These are phyloP conservation scores for Holtermanniella nyarrowii DNA, from an alignment of 768 basidiomycete genomes.

Conservation along the genomic window DNA sequence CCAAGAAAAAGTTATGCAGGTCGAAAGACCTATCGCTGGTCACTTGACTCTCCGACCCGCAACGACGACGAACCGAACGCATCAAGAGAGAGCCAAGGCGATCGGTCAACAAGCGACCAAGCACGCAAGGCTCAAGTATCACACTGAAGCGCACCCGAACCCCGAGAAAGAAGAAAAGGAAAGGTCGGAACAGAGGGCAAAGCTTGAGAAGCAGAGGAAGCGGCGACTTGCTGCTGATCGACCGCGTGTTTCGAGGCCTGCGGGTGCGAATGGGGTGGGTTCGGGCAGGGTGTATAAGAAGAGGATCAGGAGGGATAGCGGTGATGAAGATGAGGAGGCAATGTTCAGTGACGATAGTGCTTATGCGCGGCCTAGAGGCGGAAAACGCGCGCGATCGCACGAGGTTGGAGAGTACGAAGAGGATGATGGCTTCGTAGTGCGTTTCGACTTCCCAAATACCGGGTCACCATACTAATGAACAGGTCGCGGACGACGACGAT, in stretches of 20 bases:
- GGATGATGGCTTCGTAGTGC: constrained; percentile 37
- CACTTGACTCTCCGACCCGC: constrained; percentile 28
- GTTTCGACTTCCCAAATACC: no score
- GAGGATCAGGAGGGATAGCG: not conserved
- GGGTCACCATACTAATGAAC: not conserved
- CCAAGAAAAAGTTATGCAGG: constrained; percentile 22
- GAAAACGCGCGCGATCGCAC: not conserved
- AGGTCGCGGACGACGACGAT: constrained; percentile 25
- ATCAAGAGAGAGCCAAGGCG: constrained; percentile 26
- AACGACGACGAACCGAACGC: constrained; percentile 27
- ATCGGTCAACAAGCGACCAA: constrained; percentile 35
- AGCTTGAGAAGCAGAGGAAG: constrained; percentile 5
- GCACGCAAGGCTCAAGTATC: constrained; percentile 25
- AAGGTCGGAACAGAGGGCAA: constrained; percentile 4
- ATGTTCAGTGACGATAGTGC: constrained; percentile 3
- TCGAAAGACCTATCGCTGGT: constrained; percentile 33
- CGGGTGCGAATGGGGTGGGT: constrained; percentile 1
- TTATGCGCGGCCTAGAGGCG: not conserved
- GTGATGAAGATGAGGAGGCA: constrained; percentile 5
- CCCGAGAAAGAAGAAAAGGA: constrained; percentile 5
- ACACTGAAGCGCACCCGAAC: constrained; percentile 17
- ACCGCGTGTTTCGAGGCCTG: constrained; percentile 1
- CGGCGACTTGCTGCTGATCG: constrained; percentile 3
- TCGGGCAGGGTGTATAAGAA: constrained; percentile 6
- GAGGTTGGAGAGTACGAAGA: constrained; percentile 31